A percentile compares a stretch with the other conserved stretches of the same genome.
These are phyloP conservation scores for Grifola frondosa DNA, from an alignment of 1,284 basidiomycete genomes.

Conservation along the genomic window DNA sequence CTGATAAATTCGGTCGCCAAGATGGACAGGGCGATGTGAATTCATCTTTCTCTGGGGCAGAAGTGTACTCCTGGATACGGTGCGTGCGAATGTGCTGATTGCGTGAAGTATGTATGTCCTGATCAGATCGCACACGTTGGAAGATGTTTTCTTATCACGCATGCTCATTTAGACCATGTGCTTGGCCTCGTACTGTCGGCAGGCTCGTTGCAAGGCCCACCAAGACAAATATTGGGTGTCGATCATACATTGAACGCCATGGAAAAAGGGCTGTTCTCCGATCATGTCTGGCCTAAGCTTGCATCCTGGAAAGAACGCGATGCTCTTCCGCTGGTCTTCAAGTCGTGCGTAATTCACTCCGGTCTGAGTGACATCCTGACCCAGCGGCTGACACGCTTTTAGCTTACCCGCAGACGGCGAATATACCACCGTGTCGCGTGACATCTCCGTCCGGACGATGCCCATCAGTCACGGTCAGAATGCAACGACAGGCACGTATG, in stretches of 20 bases:
- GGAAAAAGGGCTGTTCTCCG: constrained; percentile 73
- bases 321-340: constrained; percentile 54
- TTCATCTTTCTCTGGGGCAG: constrained; percentile 39
- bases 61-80: constrained; percentile 62
- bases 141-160: constrained; percentile 75
- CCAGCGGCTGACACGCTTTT: neutral
- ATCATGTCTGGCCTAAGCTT: constrained; percentile 80
- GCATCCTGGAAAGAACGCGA: constrained; percentile 71
- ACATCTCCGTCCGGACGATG: constrained; percentile 65
- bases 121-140: neutral
- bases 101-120: too few relatives aligned
- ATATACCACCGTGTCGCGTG: constrained; percentile 52
- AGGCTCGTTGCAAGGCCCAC: constrained; percentile 61
- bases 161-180: constrained; percentile 83
- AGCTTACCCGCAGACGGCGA: constrained; percentile 37
- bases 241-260: constrained; percentile 65
- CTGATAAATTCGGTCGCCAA: constrained; percentile 47
- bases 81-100: constrained; percentile 28
- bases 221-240: constrained; percentile 66
- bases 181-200: constrained; percentile 73
- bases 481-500: constrained; percentile 50
- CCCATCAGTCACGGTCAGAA: constrained; percentile 67
- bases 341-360: constrained; percentile 38
- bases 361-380: neutral
- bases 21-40: constrained; percentile 13